These are phyloP conservation scores for Fusarium oligoseptatum DNA, from an alignment of 2,329 filamentous ascomycete genomes.

Conservation along the genomic window DNA sequence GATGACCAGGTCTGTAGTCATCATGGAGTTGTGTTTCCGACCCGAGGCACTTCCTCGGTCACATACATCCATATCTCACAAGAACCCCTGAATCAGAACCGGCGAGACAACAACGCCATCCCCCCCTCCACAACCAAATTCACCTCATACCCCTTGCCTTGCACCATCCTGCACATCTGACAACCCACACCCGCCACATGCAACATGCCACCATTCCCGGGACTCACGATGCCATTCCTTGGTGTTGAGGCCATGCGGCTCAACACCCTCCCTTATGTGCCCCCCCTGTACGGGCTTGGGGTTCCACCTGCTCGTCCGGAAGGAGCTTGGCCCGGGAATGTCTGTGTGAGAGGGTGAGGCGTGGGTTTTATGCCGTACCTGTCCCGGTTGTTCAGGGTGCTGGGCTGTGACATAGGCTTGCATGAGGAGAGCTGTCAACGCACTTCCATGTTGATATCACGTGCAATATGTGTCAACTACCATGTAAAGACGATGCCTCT, in stretches of 20 bases:
- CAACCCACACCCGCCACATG: neutral
- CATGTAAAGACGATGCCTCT: neutral
- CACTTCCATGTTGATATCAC: neutral
- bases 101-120: neutral
- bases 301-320: constrained; percentile 11
- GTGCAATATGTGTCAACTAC: neutral
- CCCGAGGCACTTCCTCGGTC: neutral
- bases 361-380: neutral
- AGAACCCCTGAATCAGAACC: neutral
- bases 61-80: neutral
- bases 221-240: neutral
- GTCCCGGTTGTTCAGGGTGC: neutral
- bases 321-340: constrained; percentile 3
- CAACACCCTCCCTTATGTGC: constrained; percentile 1
- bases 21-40: neutral
- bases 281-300: neutral
- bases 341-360: constrained; percentile 1
- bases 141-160: constrained; percentile 2
- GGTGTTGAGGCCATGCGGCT: constrained; percentile 17
- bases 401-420: neutral
- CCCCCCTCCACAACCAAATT: neutral
- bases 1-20: neutral
- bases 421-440: neutral
- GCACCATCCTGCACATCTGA: neutral
- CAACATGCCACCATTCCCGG: neutral